These are phyloP conservation scores for Colletotrichum sansevieriae DNA, from an alignment of 2,329 filamentous ascomycete species.

Conservation along the genomic window DNA sequence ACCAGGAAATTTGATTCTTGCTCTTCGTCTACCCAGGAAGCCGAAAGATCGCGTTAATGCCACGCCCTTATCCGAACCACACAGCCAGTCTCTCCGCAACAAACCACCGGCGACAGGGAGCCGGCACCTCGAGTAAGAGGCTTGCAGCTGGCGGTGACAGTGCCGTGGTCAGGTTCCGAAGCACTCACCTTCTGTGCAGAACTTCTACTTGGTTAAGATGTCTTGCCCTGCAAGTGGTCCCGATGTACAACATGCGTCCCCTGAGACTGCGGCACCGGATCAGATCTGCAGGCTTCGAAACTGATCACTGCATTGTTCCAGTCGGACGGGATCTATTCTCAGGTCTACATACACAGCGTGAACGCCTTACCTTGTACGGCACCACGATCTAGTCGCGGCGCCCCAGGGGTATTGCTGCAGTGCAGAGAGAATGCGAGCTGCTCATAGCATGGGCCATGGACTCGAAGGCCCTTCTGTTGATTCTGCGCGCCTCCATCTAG, in stretches of 20 bases:
- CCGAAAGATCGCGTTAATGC: background rate
- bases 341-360: constrained; percentile 20
- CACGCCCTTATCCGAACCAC: background rate
- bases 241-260: constrained; percentile 18
- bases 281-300: constrained; percentile 19
- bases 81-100: background rate
- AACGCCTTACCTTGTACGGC: background rate
- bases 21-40: background rate
- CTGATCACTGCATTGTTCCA: constrained; percentile 37
- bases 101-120: background rate
- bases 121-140: constrained; percentile 7
- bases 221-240: background rate
- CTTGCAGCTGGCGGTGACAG: constrained; percentile 13
- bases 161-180: constrained; percentile 1
- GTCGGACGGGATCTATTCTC: constrained; percentile 22
- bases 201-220: constrained; percentile 7
- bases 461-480: no score
- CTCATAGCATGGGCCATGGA: no score
- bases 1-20: background rate
- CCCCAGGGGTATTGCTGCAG: background rate
- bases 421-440: background rate
- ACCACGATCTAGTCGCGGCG: background rate
- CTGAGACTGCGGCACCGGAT: constrained; percentile 4
- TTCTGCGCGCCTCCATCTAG: background rate
- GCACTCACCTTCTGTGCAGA: background rate